Percentiles rank a stretch among this genome's conserved stretches.
phyloP scores from a whole-genome alignment of 2,329 filamentous ascomycete species.

The Botrytis paeoniae region DNA sequence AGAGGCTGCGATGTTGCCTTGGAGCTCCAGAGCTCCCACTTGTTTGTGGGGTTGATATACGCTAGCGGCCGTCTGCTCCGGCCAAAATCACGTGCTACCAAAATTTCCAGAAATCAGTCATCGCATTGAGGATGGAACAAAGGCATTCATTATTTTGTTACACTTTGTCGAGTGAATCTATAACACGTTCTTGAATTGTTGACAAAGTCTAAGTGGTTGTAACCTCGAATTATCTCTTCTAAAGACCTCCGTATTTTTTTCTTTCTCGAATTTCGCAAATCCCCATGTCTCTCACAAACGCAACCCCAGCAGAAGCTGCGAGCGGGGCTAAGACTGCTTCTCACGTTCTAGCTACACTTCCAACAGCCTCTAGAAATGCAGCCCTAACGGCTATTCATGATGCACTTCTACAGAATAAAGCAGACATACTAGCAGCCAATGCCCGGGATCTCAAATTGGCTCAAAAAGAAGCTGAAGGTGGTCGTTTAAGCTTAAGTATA shows the following conservation, averaged over 20 bases:
- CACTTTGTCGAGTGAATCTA: background rate
- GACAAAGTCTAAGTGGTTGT: no score
- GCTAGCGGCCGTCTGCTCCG: constrained; percentile 8
- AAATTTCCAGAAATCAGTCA: constrained; percentile 12
- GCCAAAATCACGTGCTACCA: background rate
- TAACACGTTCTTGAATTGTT: background rate
- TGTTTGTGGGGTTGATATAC: background rate
- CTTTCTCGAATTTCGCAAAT: background rate
- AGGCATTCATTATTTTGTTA: background rate
- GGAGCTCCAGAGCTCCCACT: constrained; percentile 5
- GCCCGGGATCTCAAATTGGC: constrained; percentile 75
- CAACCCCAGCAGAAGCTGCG: constrained; percentile 74
- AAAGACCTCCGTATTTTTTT: background rate
- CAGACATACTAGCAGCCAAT: constrained; percentile 83
- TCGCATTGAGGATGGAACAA: background rate
- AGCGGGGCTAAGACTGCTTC: constrained; percentile 77
- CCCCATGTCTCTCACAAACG: constrained; percentile 84
- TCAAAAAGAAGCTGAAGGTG: constrained; percentile 67
- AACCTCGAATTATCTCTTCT: background rate
- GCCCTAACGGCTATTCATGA: constrained; percentile 80
- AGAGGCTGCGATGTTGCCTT: constrained; percentile 15
- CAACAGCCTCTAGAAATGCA: constrained; percentile 72
- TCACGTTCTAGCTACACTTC: constrained; percentile 75
- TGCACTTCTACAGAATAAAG: constrained; percentile 66
- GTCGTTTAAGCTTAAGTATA: constrained; percentile 75